Percentiles rank a stretch among this genome's conserved stretches.
phyloP scores from a whole-genome alignment of 2,329 filamentous ascomycete genomes.

The Fusarium scirpi region DNA sequence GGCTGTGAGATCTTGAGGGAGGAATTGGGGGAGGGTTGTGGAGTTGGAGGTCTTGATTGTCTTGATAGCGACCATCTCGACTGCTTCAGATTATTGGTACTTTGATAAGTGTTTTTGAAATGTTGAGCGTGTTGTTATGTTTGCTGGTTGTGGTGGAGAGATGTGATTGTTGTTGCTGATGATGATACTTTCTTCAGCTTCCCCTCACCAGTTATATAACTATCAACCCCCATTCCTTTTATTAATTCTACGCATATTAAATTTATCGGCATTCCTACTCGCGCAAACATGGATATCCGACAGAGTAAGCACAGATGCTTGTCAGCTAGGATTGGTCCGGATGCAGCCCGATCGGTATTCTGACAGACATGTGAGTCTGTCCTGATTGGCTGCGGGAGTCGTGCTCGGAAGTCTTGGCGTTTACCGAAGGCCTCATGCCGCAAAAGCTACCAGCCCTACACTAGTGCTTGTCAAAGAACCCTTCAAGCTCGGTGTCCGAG shows the following conservation, averaged over 20 bases:
- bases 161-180: background rate
- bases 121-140: background rate
- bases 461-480: background rate
- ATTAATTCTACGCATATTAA: background rate
- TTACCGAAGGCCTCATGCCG: background rate
- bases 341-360: background rate
- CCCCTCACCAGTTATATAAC: constrained; percentile 9
- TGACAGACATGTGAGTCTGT: background rate
- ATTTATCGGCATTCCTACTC: background rate
- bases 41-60: constrained; percentile 29
- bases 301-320: background rate
- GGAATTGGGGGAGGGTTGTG: background rate
- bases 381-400: background rate
- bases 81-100: background rate
- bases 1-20: constrained; percentile 16
- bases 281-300: constrained; percentile 24
- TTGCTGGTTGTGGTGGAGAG: background rate
- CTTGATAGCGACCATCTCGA: constrained; percentile 28
- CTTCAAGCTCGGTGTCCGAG: background rate
- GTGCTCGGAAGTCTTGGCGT: constrained; percentile 5
- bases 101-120: background rate
- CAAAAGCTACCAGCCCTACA: background rate
- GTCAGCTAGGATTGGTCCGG: background rate
- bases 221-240: background rate
- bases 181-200: background rate